Conservation (phyloP, 805 yeast species). For the Dipodascopsis tothii region DNA sequence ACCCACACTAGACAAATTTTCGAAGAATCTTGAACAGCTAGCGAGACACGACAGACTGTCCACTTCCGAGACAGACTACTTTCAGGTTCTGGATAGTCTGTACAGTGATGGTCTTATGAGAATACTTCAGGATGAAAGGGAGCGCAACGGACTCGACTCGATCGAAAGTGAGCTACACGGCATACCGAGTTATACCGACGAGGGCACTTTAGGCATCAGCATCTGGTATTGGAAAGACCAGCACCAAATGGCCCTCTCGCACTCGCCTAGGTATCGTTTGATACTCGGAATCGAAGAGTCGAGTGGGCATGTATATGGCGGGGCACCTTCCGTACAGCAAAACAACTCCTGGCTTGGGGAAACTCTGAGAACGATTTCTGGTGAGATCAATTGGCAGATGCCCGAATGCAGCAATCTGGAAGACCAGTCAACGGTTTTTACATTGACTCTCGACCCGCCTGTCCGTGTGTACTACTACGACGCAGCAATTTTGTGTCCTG, state of each 20-base stretch:
- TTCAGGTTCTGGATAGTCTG: constrained; percentile 30
- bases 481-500: constrained; percentile 19
- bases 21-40: constrained; percentile 29
- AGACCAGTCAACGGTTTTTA: constrained; percentile 28
- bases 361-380: background rate
- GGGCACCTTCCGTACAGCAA: constrained; percentile 18
- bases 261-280: constrained; percentile 5
- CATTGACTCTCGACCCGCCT: constrained; percentile 32
- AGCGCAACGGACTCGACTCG: constrained; percentile 4
- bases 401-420: constrained; percentile 24
- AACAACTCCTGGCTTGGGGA: constrained; percentile 12
- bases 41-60: constrained; percentile 33
- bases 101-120: constrained; percentile 26
- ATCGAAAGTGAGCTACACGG: constrained; percentile 26
- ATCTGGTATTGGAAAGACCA: constrained; percentile 29
- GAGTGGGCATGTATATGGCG: constrained; percentile 3
- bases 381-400: constrained; percentile 12
- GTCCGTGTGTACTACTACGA: constrained; percentile 21
- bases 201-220: constrained; percentile 29
- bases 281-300: constrained; percentile 9
- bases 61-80: constrained; percentile 32
- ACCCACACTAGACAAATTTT: constrained; percentile 32
- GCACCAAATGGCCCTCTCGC: constrained; percentile 4
- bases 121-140: constrained; percentile 6
- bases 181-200: constrained; percentile 28